Evolutionary conservation across 164 flowering plant genomes (phyloP), one percentile per base, ranked within the genome.

Genomic region (Berberis thunbergii): DNA sequence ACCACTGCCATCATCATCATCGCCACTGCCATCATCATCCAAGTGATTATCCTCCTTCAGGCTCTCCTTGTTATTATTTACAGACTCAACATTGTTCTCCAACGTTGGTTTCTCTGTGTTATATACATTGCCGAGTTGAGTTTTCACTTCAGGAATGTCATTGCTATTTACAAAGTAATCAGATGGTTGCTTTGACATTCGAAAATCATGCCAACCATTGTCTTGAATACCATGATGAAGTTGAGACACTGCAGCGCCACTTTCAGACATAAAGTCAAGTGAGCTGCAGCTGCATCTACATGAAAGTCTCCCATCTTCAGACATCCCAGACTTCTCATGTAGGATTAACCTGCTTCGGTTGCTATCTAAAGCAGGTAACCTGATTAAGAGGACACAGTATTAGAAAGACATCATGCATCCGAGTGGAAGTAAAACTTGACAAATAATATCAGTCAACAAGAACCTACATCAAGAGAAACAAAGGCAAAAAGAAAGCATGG

Each of bases 121-220:
- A 81, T 84, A 75, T 84, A 84, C 86, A 83, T 38, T 60, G 71
- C 69, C 74, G 54, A 69, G 73, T 76, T 42, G 76, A 69, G 73
- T 74, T 46, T 64, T 72, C 70, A 65, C 41, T 59, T 64, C 59
- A 46, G 72, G 76, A 72, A 72, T 67, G 60, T 64, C 75, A 66
- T 54, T 61, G 41, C 57, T 78, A 80, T 81, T 71, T 81, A 81
- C 91, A 84, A 57, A 56, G 76, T 76, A 81, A 76, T 65, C 75
- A 3, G 65, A 58, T 56, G 70, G 72, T 59, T 71, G 78, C 45
- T 62, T 41, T 43, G 75, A 73, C 64, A 63, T 56, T 54, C 1
- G 75, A 59, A 62, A 65, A 69, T 77, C 64, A 41, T 74, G 69
- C 70, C 75, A 67, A 50, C 74, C 73, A 71, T 66, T 66, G 64